A percentile compares a stretch with the other conserved stretches of the same genome.
These are phyloP conservation scores for Moesziomyces antarcticus DNA, from an alignment of 1,284 basidiomycete species.

Conservation along the genomic window DNA sequence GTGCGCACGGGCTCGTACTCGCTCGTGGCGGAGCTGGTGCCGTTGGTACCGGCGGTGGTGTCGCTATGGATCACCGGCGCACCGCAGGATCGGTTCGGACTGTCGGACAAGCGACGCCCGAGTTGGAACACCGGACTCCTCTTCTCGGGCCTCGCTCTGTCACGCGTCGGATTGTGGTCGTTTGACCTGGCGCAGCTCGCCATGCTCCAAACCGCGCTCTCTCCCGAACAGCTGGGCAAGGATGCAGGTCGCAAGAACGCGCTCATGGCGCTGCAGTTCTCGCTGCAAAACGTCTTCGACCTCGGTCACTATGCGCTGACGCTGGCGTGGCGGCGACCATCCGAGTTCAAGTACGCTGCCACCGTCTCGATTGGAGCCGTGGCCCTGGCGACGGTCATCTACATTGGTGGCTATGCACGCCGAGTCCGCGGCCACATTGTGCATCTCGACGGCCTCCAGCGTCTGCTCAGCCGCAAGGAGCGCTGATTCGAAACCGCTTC, in stretches of 20 bases:
- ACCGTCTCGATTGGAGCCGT: conserved; percentile 49
- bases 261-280: conserved; percentile 54
- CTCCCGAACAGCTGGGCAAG: conserved; percentile 28
- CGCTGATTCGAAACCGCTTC: conserved; percentile 5
- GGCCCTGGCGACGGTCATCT: conserved; percentile 48
- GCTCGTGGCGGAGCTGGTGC: conserved; percentile 45
- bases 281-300: conserved; percentile 53
- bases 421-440: conserved; percentile 57
- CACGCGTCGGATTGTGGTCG: conserved; percentile 72
- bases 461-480: conserved; percentile 37
- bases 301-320: conserved; percentile 57
- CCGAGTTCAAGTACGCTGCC: conserved; percentile 57
- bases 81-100: conserved; percentile 25
- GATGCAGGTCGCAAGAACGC: conserved; percentile 47
- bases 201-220: conserved; percentile 61
- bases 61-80: conserved; percentile 50
- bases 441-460: conserved; percentile 49
- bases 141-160: conserved; percentile 71
- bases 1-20: conserved; percentile 70
- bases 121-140: conserved; percentile 54
- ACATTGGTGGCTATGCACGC: conserved; percentile 51
- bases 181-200: conserved; percentile 73
- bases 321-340: conserved; percentile 47
- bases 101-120: conserved; percentile 32
- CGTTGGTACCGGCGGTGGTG: conserved; percentile 41